A percentile compares a stretch with the other conserved stretches of the same genome.
Conservation (phyloP, 2,329 filamentous ascomycete genomes). For the Alternaria sp. region DNA sequence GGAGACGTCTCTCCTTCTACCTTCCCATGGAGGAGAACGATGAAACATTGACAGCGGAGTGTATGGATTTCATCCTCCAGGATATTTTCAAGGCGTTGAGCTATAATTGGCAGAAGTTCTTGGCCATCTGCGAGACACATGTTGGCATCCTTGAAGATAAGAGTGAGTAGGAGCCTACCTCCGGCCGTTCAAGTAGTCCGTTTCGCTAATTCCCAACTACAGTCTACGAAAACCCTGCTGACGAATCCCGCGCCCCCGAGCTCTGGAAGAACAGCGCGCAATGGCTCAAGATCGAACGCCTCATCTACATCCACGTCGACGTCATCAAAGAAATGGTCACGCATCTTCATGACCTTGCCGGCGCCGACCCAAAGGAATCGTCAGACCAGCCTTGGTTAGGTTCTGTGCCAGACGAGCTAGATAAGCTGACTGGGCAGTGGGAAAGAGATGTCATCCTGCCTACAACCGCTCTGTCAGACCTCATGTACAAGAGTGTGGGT, state of each 20-base stretch:
- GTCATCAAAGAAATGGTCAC: conserved; percentile 57
- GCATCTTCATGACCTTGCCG: conserved; percentile 55
- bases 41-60: conserved; percentile 56
- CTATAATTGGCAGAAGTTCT: conserved; percentile 57
- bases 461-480: conserved; percentile 59
- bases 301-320: conserved; percentile 61
- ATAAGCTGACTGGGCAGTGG: conserved; percentile 58
- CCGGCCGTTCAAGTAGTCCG: not conserved
- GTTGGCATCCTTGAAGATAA: conserved; percentile 56
- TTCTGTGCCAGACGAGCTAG: conserved; percentile 53
- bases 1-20: conserved; percentile 62
- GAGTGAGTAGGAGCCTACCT: conserved; percentile 15
- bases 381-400: conserved; percentile 53
- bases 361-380: conserved; percentile 38
- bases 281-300: conserved; percentile 63
- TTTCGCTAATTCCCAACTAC: not conserved
- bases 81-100: conserved; percentile 61
- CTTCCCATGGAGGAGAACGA: conserved; percentile 57
- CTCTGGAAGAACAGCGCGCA: conserved; percentile 61
- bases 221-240: conserved; percentile 64
- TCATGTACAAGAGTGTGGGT: conserved; percentile 63
- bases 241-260: conserved; percentile 62
- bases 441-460: conserved; percentile 62
- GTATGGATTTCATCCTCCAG: conserved; percentile 60
- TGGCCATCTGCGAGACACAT: conserved; percentile 59